These are phyloP conservation scores for Citrus trifoliata DNA, from an alignment of 345 rosid genomes.

Conservation along the genomic window DNA sequence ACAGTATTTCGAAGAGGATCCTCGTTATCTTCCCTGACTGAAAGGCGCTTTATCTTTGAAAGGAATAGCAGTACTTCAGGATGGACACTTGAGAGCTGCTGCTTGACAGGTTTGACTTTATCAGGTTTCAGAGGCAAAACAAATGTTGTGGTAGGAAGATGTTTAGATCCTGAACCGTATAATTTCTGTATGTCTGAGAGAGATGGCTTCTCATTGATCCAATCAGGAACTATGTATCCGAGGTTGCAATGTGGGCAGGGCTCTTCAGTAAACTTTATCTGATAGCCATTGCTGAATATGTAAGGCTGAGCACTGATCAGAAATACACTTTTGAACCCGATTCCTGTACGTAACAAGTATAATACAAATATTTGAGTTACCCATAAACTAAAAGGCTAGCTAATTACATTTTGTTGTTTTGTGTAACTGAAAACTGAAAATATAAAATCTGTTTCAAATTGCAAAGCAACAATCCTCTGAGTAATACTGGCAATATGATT, in stretches of 20 bases:
- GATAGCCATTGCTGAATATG: slow-evolving; percentile 71
- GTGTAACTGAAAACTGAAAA: too few relatives aligned
- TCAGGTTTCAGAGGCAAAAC: slow-evolving; percentile 64
- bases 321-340: slow-evolving; percentile 74
- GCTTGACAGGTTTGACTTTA: slow-evolving; percentile 63
- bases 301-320: slow-evolving; percentile 49
- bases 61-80: slow-evolving; percentile 66
- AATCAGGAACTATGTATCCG: slow-evolving; percentile 74
- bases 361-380: background rate
- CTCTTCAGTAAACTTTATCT: slow-evolving; percentile 55
- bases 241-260: slow-evolving; percentile 60
- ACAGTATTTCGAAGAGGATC: slow-evolving; percentile 39
- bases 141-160: slow-evolving; percentile 55
- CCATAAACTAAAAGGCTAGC: too few relatives aligned
- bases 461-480: too few relatives aligned
- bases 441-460: too few relatives aligned
- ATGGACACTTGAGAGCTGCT: slow-evolving; percentile 61
- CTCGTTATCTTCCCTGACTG: slow-evolving; percentile 51
- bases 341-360: slow-evolving; percentile 35
- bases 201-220: slow-evolving; percentile 61
- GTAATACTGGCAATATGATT: too few relatives aligned
- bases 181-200: slow-evolving; percentile 40
- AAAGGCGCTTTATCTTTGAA: slow-evolving; percentile 59
- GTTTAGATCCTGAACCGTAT: slow-evolving; percentile 37
- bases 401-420: too few relatives aligned